These are phyloP conservation scores for Rubroboletus pulcherrimus DNA, from an alignment of 768 basidiomycete species.

Conservation along the genomic window DNA sequence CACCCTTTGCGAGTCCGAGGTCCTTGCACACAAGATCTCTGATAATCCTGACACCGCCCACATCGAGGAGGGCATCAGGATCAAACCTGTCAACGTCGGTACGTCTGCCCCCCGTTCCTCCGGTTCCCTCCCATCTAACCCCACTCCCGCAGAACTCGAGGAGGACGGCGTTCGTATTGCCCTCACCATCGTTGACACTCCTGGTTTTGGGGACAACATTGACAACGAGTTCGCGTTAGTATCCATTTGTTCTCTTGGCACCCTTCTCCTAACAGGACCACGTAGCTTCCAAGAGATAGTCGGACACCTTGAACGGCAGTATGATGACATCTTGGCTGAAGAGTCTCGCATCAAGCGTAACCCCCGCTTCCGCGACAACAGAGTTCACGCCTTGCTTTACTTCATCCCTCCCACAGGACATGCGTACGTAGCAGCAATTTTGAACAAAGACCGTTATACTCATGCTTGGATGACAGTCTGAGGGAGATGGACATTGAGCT, in stretches of 20 bases:
- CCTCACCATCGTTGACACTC: conserved; percentile 96
- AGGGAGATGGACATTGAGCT: conserved; percentile 99
- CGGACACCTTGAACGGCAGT: conserved; percentile 95
- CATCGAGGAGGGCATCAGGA: conserved; percentile 89
- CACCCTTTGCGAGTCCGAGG: conserved; percentile 96
- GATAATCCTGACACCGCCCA: conserved; percentile 88
- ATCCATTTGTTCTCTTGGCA: conserved; percentile 4
- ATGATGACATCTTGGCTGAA: conserved; percentile 97
- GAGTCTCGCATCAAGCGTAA: conserved; percentile 99
- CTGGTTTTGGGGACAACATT: conserved; percentile 98
- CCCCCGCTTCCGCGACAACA: conserved; percentile 97
- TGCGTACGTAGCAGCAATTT: conserved; percentile 54
- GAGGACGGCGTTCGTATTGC: conserved; percentile 98
- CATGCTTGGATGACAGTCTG: conserved; percentile 44
- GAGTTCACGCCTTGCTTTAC: conserved; percentile 93
- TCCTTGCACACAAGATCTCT: conserved; percentile 81
- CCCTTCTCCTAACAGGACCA: conserved; percentile 2
- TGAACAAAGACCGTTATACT: background rate
- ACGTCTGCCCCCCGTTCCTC: background rate
- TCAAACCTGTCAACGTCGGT: conserved; percentile 95
- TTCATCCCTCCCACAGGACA: conserved; percentile 99
- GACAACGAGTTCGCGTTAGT: conserved; percentile 97
- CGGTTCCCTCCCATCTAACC: background rate
- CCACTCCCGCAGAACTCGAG: conserved; percentile 70
- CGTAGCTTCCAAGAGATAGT: conserved; percentile 94